These are phyloP conservation scores for Salix suchowensis DNA, from an alignment of 345 rosid genomes.

Conservation along the genomic window DNA sequence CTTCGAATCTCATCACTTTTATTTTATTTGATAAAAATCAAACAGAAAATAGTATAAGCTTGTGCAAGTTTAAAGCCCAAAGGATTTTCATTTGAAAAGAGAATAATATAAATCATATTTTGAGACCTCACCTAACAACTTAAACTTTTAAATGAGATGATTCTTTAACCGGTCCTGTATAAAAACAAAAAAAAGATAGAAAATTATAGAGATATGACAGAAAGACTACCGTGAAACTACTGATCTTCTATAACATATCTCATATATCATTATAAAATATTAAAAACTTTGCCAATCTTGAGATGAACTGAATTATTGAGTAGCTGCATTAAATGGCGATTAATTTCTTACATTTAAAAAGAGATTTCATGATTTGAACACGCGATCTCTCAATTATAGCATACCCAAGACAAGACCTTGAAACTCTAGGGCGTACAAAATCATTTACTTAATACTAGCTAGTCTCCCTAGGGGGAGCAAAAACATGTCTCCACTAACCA, in stretches of 20 bases:
- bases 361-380: neutral
- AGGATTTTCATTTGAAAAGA: rapidly evolving
- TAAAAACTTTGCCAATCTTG: neutral
- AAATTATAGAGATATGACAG: too few relatives aligned
- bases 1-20: too few relatives aligned
- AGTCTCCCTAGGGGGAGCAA: slow-evolving; percentile 11
- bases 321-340: neutral
- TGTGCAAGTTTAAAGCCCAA: too few relatives aligned
- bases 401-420: neutral
- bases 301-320: neutral
- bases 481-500: slow-evolving; percentile 9
- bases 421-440: neutral
- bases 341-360: neutral
- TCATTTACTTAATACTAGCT: neutral
- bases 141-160: too few relatives aligned
- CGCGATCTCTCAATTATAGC: neutral
- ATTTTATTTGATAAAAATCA: too few relatives aligned
- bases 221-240: too few relatives aligned
- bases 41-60: rapidly evolving
- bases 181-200: too few relatives aligned
- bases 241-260: too few relatives aligned
- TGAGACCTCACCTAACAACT: too few relatives aligned
- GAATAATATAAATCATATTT: too few relatives aligned
- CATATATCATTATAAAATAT: neutral
- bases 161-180: too few relatives aligned